Base-by-base conservation (phyloP, 345 rosid species). In the Moricandia moricandioides region DNA sequence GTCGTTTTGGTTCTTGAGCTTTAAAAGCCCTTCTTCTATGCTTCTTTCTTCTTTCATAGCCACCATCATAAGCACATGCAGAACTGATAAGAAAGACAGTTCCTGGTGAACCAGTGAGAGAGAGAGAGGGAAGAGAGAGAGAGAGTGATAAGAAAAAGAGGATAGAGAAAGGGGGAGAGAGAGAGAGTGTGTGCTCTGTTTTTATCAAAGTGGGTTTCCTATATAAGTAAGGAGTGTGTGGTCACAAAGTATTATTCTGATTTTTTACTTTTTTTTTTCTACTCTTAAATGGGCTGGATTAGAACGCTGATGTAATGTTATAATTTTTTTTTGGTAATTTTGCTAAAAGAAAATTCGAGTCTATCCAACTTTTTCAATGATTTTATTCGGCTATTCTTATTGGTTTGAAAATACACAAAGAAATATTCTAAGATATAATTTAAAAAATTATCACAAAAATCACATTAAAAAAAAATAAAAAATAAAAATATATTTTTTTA, bases 11-110 rank as follows among this genome's bases (percentile, higher is more conserved):
- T 65, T 10, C 8, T 71, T 57, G 24, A 21, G 30, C 43, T 63
- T 14, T 9, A 78, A 12, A 59, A 78, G 81, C n/a, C 72, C 68
- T 65, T 65, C 72, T 0, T 78, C 77, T 51, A 71, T 58, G 45
- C 29, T 65, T 57, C 68, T 71, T 65, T 59, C 72, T 64, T 77
- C 61, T 8, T 71, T n/a, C 26, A 29, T 18, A 55, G 69, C 49
- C 69, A 69, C 24, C 24, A 21, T 21, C 24, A 0, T 49, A 31
- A 30, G 39, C 57, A 21, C 64, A 31, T 17, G 73, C 27, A 35
- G 62, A 7, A 13, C 3, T 3, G 17, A 52, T 33, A 45, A 49
- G 5, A 33, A 62, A 54, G 24, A 21, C 31, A 39, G 2, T 24
- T 40, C 27, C 62, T 26, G 52, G 34, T 43, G 49, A 43, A 43